Percentiles rank a stretch among this genome's conserved stretches.
Conservation (phyloP, 208 protist species). For the Trypanosoma theileri region DNA sequence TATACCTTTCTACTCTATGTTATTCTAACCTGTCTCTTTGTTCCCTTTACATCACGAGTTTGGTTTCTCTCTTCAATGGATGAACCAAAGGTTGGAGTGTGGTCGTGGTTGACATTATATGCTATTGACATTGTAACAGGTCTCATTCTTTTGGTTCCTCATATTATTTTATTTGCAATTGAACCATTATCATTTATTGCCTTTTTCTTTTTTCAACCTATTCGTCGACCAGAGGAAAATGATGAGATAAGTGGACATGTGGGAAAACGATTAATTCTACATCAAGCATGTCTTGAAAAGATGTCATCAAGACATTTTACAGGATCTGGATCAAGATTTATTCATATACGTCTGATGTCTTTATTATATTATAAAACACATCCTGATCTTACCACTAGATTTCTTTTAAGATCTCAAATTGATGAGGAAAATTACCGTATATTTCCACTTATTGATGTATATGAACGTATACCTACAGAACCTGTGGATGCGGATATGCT, state of each 20-base stretch:
- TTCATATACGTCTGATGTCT: slow-evolving; percentile 53
- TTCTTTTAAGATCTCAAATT: slow-evolving; percentile 48
- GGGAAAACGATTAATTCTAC: slow-evolving; percentile 48
- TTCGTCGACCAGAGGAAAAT: slow-evolving; percentile 26
- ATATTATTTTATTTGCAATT: slow-evolving; percentile 51
- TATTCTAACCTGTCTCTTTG: slow-evolving; percentile 52
- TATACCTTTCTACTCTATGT: slow-evolving; percentile 58
- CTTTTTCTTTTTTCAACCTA: slow-evolving; percentile 61
- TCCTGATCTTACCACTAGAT: slow-evolving; percentile 44
- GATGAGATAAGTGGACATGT: slow-evolving; percentile 49
- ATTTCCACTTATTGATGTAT: slow-evolving; percentile 53
- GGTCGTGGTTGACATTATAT: slow-evolving; percentile 67
- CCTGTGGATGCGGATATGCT: background rate
- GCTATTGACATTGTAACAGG: slow-evolving; percentile 44
- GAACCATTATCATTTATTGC: slow-evolving; percentile 68
- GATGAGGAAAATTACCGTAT: slow-evolving; percentile 74
- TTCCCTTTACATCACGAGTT: slow-evolving; percentile 72
- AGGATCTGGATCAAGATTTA: slow-evolving; percentile 54
- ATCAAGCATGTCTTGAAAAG: slow-evolving; percentile 38
- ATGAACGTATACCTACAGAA: slow-evolving; percentile 12
- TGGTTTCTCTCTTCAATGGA: slow-evolving; percentile 80
- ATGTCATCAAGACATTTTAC: slow-evolving; percentile 46
- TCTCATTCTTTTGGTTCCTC: slow-evolving; percentile 53
- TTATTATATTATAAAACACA: slow-evolving; percentile 64
- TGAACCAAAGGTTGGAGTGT: slow-evolving; percentile 58